Conservation (phyloP, 176 grass and related monocot genomes). For the Pharus latifolius region DNA sequence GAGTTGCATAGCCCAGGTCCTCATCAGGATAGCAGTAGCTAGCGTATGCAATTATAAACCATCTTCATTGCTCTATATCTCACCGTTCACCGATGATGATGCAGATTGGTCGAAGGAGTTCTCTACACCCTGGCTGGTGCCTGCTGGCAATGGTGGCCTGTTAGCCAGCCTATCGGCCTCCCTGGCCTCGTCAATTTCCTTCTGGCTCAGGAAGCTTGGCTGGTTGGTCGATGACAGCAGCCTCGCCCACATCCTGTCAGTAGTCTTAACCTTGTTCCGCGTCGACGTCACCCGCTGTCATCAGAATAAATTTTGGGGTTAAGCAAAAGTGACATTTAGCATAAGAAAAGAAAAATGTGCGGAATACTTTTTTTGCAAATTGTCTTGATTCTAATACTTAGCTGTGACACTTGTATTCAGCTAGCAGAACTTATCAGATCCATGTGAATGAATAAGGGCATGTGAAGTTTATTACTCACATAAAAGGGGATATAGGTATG, state of each 20-base stretch:
- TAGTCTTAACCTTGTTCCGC: conserved; percentile 59
- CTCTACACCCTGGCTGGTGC: not conserved
- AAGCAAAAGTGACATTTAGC: not conserved
- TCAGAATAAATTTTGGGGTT: not conserved
- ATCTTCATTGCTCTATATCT: not conserved
- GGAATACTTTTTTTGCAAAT: not conserved
- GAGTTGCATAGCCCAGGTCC: not conserved
- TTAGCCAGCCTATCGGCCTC: conserved; percentile 32
- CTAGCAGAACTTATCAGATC: not conserved
- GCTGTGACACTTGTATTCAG: too few species aligned
- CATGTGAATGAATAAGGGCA: not conserved
- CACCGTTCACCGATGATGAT: not conserved
- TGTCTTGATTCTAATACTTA: not conserved
- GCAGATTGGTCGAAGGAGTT: conserved; percentile 25
- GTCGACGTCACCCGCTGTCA: conserved; percentile 68
- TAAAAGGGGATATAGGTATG: conserved; percentile 91
- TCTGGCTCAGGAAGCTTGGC: conserved; percentile 62
- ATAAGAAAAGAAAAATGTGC: not conserved
- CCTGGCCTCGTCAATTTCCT: conserved; percentile 42
- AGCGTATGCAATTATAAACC: not conserved
- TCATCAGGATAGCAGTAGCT: not conserved
- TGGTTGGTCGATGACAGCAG: conserved; percentile 73
- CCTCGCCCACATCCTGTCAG: conserved; percentile 73
- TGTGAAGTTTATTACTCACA: conserved; percentile 44
- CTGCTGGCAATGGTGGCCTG: conserved; percentile 9